Base-by-base conservation (phyloP, 83 land plant species). In the Picea abies region DNA sequence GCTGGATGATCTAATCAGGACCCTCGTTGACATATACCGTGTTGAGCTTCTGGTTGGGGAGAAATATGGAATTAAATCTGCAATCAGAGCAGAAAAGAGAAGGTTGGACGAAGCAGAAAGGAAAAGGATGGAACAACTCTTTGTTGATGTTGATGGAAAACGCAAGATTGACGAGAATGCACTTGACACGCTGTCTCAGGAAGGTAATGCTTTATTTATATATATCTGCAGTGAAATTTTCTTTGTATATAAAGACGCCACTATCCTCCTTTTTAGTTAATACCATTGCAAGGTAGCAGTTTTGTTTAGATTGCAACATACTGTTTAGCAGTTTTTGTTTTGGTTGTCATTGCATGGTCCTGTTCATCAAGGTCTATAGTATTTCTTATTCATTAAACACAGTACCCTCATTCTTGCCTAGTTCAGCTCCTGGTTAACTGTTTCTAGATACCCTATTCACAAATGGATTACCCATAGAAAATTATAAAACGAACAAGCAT, bases 11-110 rank as follows among this genome's bases (percentile, higher is more conserved):
- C 88, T 96, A 82, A 93, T 95, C 88, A 85, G 88, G 76, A 88
- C 94, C 82, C 82, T 96, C 63, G 76, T 88, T 32, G 98, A 96
- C 5, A 81, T 90, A 15, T 95, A 92, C 87, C 86, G 94, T 60
- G 87, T 96, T 91, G 99, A 96, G 29, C 92, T 96, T 35, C 87
- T 96, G 37, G 91, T 96, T 67, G 99, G 99, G 9, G 99, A 96
- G 86, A 83, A 92, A 71, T 96, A 93, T 84, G 99, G 99, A 12
- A 86, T 96, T 73, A 96, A 95, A 82, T 88, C 99, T 17, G 99
- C 99, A 63, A 85, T 96, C 35, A 81, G 99, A 32, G 97, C 99
- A 25, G 93, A 92, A 85, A 83, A 93, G 49, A 84, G 93, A 63
- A 88, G 92, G 47, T 84, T 93, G 20, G 90, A 90, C 4, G 94